Percentiles rank a stretch among this genome's conserved stretches.
phyloP scores from a whole-genome alignment of 345 rosid species.

The Moricandia arvensis region DNA sequence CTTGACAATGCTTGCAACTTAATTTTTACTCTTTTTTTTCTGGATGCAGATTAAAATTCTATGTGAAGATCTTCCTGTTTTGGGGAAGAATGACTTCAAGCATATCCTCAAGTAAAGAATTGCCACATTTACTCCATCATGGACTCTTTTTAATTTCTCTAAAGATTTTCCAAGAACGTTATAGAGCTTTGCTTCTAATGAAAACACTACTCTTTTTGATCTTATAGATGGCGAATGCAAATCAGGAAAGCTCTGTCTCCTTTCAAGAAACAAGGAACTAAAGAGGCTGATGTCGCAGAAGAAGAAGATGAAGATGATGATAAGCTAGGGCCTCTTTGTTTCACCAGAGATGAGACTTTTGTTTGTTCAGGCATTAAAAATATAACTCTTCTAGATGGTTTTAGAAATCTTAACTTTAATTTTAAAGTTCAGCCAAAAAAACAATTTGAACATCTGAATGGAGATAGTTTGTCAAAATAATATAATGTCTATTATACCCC shows the following conservation, averaged over 20 bases:
- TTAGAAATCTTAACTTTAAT: too few species aligned
- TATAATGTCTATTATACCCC: too few species aligned
- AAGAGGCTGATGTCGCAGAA: slow-evolving; percentile 39
- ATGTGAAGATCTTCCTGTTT: slow-evolving; percentile 85
- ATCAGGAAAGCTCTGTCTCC: slow-evolving; percentile 74
- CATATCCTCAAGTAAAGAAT: slow-evolving; percentile 71
- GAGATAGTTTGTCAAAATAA: too few species aligned
- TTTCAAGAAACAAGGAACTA: slow-evolving; percentile 47
- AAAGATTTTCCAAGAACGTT: background rate
- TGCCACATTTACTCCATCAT: background rate
- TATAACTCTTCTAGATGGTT: too few species aligned
- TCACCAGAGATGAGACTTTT: too few species aligned
- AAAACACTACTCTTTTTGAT: slow-evolving; percentile 7
- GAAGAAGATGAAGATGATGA: slow-evolving; percentile 68
- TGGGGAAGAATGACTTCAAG: slow-evolving; percentile 96
- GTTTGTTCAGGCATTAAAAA: too few species aligned
- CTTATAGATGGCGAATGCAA: slow-evolving; percentile 81
- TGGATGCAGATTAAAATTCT: slow-evolving; percentile 63
- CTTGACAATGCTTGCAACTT: too few species aligned
- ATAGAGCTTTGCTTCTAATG: background rate
- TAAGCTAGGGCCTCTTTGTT: too few species aligned
- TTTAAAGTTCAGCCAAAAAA: too few species aligned
- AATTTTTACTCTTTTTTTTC: background rate
- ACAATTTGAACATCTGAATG: too few species aligned
- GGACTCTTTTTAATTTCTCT: background rate